Conservation (phyloP, 805 yeast genomes). For the Metschnikowia proteae region DNA sequence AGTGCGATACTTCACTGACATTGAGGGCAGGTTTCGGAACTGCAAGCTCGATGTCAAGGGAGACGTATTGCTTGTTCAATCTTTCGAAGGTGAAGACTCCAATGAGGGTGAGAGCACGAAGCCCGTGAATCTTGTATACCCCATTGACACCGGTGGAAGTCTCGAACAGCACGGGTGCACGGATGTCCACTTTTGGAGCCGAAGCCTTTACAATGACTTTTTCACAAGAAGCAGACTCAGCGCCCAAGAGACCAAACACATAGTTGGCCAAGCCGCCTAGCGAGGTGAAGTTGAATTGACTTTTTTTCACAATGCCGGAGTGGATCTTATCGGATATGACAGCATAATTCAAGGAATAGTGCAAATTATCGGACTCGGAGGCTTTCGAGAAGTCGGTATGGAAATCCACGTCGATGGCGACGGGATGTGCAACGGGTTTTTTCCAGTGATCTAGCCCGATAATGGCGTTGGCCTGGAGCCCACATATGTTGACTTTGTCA, state of each 20-base stretch:
- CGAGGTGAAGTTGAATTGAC: conserved; percentile 39
- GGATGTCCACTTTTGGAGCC: conserved; percentile 54
- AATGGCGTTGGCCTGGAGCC: conserved; percentile 57
- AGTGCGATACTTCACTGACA: conserved; percentile 27
- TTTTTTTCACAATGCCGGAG: conserved; percentile 44
- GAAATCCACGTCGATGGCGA: conserved; percentile 55
- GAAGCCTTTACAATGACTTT: conserved; percentile 37
- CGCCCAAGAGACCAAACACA: conserved; percentile 42
- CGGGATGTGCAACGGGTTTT: conserved; percentile 62
- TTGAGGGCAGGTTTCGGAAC: conserved; percentile 20
- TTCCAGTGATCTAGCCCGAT: conserved; percentile 78
- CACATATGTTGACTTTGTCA: conserved; percentile 47
- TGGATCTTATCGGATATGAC: conserved; percentile 67
- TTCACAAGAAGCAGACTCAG: conserved; percentile 44
- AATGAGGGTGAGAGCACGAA: conserved; percentile 69
- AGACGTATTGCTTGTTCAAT: conserved; percentile 69
- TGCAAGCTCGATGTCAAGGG: conserved; percentile 46
- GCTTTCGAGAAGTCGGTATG: conserved; percentile 68
- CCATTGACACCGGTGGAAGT: conserved; percentile 16
- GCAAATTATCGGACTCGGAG: conserved; percentile 76
- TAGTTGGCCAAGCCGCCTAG: conserved; percentile 45
- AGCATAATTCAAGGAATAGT: conserved; percentile 84
- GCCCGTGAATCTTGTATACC: conserved; percentile 40
- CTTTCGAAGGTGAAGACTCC: conserved; percentile 95
- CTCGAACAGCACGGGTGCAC: conserved; percentile 36